Evolutionary conservation across 768 basidiomycete genomes (phyloP).

Genomic region (Calvatia gigantea): DNA sequence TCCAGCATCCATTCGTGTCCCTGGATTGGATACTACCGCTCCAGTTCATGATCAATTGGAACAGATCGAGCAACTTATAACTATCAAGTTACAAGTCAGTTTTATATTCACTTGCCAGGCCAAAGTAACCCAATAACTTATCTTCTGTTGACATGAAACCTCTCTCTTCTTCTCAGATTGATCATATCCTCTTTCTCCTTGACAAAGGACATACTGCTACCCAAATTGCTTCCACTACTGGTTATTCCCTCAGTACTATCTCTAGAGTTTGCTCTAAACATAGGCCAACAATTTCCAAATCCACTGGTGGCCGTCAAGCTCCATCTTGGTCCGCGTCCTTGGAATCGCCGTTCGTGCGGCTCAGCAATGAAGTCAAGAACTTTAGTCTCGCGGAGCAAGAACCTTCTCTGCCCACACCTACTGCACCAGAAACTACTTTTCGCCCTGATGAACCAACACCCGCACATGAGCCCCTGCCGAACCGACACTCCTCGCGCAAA

Average conservation of each 20-base stretch:
- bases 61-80: conserved; percentile 94
- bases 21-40: conserved; percentile 69
- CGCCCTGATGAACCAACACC: conserved; percentile 9
- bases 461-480: conserved; percentile 20
- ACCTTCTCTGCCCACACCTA: conserved; percentile 15
- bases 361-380: conserved; percentile 59
- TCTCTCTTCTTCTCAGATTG: no score
- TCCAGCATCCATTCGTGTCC: conserved; percentile 60
- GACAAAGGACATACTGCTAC: no score
- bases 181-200: no score
- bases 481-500: conserved; percentile 29
- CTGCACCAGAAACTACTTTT: conserved; percentile 17
- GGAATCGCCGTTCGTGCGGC: conserved; percentile 68
- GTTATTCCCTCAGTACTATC: conserved; percentile 38
- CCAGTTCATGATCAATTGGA: conserved; percentile 82
- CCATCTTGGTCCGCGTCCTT: conserved; percentile 73
- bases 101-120: not conserved
- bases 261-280: no score
- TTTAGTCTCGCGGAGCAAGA: conserved; percentile 43
- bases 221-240: conserved; percentile 85
- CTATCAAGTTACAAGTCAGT: conserved; percentile 80
- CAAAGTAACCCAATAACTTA: not conserved
- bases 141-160: no score
- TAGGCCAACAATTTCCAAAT: no score
- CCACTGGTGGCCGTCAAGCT: conserved; percentile 37